Evolutionary conservation across 805 yeast genomes (phyloP).

Genomic region (Ogataea paraovalis): DNA sequence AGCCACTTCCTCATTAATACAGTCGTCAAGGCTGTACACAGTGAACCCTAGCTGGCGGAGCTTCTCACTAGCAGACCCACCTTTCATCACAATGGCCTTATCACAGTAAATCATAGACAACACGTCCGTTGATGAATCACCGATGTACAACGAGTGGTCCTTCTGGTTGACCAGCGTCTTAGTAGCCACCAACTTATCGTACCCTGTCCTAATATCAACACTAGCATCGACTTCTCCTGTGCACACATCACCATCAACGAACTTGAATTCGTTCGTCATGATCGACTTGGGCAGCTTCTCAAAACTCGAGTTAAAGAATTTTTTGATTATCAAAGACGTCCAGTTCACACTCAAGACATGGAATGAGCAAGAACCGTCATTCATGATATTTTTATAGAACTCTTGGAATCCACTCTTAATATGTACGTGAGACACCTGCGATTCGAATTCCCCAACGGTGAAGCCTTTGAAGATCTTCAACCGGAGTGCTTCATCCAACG

Average conservation of each 20-base stretch:
- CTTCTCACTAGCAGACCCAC: constrained; percentile 32
- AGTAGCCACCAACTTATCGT: constrained; percentile 40
- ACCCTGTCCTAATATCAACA: constrained; percentile 45
- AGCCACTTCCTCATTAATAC: not conserved
- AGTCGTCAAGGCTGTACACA: constrained; percentile 18
- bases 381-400: constrained; percentile 18
- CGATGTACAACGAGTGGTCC: constrained; percentile 42
- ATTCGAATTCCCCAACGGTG: constrained; percentile 26
- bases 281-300: constrained; percentile 20
- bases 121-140: constrained; percentile 62
- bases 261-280: constrained; percentile 49
- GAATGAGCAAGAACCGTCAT: constrained; percentile 8
- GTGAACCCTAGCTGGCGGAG: constrained; percentile 22
- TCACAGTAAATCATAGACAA: constrained; percentile 45
- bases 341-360: constrained; percentile 57
- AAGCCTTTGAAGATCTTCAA: constrained; percentile 41
- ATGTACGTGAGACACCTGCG: constrained; percentile 35
- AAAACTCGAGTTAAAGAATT: constrained; percentile 24
- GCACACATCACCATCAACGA: constrained; percentile 24
- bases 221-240: constrained; percentile 21
- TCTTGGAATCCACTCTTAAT: constrained; percentile 38
- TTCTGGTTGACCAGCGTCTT: constrained; percentile 16
- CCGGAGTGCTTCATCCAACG: constrained; percentile 40
- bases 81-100: constrained; percentile 42
- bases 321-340: constrained; percentile 47